phyloP scores from a whole-genome alignment of 306 rosid species.

The Medicago ruthenica region DNA sequence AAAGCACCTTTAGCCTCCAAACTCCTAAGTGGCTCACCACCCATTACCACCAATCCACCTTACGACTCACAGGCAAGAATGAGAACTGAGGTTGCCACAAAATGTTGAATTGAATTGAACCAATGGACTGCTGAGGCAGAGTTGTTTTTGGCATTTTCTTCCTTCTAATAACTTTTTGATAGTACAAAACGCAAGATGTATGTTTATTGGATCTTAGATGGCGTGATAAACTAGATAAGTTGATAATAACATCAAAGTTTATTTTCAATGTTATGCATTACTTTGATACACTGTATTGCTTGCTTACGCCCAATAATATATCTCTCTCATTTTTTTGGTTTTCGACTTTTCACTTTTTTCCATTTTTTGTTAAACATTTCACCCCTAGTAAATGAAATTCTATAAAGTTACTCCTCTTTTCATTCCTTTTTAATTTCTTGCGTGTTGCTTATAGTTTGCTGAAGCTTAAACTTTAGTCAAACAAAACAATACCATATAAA shows the following conservation, averaged over 20 bases:
- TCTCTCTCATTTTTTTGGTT: conserved; percentile 21
- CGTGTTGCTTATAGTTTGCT: conserved; percentile 36
- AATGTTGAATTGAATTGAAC: too few relatives aligned
- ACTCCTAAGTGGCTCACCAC: too few relatives aligned
- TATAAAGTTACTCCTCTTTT: neutral
- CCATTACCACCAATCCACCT: too few relatives aligned
- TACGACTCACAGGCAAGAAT: too few relatives aligned
- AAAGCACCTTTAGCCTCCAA: too few relatives aligned
- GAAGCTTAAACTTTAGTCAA: neutral
- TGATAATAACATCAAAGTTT: conserved; percentile 46
- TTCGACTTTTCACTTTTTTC: conserved; percentile 39
- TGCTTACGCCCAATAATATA: conserved; percentile 29
- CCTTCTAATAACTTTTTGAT: neutral
- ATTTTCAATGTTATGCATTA: conserved; percentile 32
- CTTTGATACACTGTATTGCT: conserved; percentile 28
- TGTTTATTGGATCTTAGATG: conserved; percentile 28
- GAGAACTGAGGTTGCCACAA: too few relatives aligned
- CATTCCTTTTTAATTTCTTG: conserved; percentile 21
- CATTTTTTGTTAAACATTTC: conserved; percentile 45
- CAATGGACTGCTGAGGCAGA: too few relatives aligned
- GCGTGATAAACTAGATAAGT: conserved; percentile 37
- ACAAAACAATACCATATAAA: conserved; percentile 7
- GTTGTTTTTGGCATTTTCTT: neutral
- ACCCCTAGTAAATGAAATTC: conserved; percentile 9
- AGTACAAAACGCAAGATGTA: conserved; percentile 9